Evolutionary conservation across 2,329 filamentous ascomycete genomes (phyloP), one percentile per base, ranked within the genome.

Genomic region (Trichoderma simmonsii): DNA sequence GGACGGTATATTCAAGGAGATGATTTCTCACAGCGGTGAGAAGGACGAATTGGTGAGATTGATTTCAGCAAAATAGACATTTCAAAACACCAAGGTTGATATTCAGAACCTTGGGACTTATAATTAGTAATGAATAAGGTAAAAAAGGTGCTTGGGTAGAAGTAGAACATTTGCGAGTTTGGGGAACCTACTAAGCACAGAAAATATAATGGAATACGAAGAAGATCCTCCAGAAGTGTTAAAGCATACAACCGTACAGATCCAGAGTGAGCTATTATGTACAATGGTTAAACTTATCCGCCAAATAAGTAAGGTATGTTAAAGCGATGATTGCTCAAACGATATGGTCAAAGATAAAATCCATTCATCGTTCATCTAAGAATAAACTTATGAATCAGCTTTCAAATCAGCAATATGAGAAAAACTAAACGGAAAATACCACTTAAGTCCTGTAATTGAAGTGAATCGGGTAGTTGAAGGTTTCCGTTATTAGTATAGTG

Each of bases 1-100:
- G 9, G 79, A 75, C 2, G 85, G 86, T 1, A 80, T 86, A 3
- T 91, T 91, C 76, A 82, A 82, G 72, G 83, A 83, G 12, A 86
- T 91, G 86, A 56, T 69, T 34, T 61, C 56, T 18, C 66, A 69
- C 26, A 69, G 66, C 11, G 66, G 66, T 14, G 66, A 69, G 56
- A 69, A 69, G 4, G 66, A 69, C 6, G 66, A 69, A n/a, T 69
- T 69, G 32, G 66, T 34, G n/a, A 69, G 15, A 9, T 32, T 61
- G 36, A 69, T 69, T n/a, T 32, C 39, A 14, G 66, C 26, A 61
- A 48, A 60, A 26, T 61, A 69, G 32, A 61, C 3, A 11, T 24
- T 61, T n/a, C 12, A 9, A 30, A 54, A 14, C 12, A 8, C 18
- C 28, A 1, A 54, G 48, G 48, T 54, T 24, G 12, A 6, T 12